Percentiles rank a stretch among this genome's conserved stretches.
Evolutionary conservation across 208 protist genomes (phyloP).

Genomic region (Leishmania lainsoni): DNA sequence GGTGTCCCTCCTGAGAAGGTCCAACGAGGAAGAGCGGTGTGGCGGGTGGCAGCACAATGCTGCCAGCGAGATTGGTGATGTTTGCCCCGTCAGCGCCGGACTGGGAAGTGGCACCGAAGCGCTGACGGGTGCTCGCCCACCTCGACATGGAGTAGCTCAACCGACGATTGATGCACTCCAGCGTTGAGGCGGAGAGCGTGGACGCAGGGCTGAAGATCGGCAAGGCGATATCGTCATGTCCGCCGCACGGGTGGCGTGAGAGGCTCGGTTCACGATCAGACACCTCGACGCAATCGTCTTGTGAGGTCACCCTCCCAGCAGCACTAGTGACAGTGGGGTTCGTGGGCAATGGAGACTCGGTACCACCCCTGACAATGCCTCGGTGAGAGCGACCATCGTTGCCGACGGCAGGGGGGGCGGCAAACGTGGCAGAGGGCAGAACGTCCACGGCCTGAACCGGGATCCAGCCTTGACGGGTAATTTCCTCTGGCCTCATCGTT

Average conservation of each 20-base stretch:
- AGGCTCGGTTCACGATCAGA: constrained; percentile 11
- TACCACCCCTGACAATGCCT: constrained; percentile 8
- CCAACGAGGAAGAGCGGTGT: constrained; percentile 15
- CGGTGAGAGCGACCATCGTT: neutral
- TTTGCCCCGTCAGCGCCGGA: neutral
- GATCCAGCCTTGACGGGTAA: constrained; percentile 42
- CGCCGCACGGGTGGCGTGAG: neutral
- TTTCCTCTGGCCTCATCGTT: constrained; percentile 36
- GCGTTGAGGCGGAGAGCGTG: constrained; percentile 35
- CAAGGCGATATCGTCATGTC: neutral
- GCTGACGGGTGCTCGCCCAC: constrained; percentile 18
- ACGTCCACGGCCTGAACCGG: constrained; percentile 37
- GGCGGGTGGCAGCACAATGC: constrained; percentile 19
- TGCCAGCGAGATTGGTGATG: constrained; percentile 9
- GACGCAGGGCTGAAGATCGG: constrained; percentile 17
- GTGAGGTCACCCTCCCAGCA: neutral
- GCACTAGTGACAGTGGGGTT: neutral
- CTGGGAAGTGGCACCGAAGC: constrained; percentile 16
- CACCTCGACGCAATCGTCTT: neutral
- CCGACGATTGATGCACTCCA: constrained; percentile 42
- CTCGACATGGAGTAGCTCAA: constrained; percentile 33
- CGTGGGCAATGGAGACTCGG: constrained; percentile 13
- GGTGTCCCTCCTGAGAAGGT: neutral
- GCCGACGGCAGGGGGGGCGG: neutral
- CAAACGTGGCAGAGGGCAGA: neutral